Base-by-base conservation (phyloP, 768 basidiomycete genomes). In the Tulasnella sp. region DNA sequence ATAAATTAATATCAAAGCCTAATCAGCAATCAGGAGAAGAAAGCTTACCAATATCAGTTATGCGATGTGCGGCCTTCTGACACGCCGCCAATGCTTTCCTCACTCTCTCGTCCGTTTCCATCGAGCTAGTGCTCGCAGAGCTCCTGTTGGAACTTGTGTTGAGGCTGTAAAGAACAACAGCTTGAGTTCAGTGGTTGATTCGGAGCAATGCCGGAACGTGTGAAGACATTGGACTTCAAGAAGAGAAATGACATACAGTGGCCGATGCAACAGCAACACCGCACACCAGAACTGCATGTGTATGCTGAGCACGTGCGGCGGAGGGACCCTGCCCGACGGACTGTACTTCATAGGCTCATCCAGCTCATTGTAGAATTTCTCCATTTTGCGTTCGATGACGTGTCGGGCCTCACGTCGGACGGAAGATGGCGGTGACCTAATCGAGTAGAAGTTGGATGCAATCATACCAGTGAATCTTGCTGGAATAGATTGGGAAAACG, bases 221-320 rank as follows among this genome's bases (percentile, higher is more conserved):
- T n/a, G n/a, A n/a, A n/a, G n/a, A n/a, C n/a, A n/a, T n/a, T n/a
- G n/a, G n/a, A n/a, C n/a, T n/a, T n/a, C n/a, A n/a, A n/a, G n/a
- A n/a, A n/a, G n/a, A n/a, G n/a, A n/a, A n/a, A n/a, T n/a, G 1
- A 50, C 65, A 45, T 45, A 69, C 68, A 69, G 69, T 4, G 70
- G 70, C 0, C 70, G 68, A 48, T 70, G 67, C 0, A 70, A 63
- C 11, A 70, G 62, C 10, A 70, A 66, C 15, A 70, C 57, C 7
- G 68, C 63, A 41, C 62, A 65, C 62, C 68, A 70, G 60, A 67
- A 70, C 43, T 67, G 65, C 25, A 67, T 61, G 48, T 70, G 70
- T 0, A 70, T 60, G 3, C 63, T 50, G 11, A 70, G 38, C 41
- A 66, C 63, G 30, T 67, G 65, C 1, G 69, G 69, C 10, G 66